Evolutionary conservation across 1,139 yeast genomes (phyloP), one percentile per base, ranked within the genome.

Genomic region (Lodderomyces margitis): DNA sequence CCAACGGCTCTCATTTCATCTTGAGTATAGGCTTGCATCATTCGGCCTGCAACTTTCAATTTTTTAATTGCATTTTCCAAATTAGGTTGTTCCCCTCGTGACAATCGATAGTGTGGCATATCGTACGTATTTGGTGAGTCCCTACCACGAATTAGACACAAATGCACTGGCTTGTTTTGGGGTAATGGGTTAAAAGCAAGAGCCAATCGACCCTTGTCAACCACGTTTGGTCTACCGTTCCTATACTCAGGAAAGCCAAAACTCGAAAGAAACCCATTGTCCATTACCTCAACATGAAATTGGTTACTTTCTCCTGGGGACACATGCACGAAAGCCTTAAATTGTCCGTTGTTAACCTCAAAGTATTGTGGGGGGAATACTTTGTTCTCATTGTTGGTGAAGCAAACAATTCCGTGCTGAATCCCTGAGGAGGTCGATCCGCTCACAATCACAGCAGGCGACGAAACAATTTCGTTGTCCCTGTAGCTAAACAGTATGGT

Each of bases 11-110:
- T 64, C 96, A 92, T 88, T 57, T 91, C 97, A 52, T 92, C 97
- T 51, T 83, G 83, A 0, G 98, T 91, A 58, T 80, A 91, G 0
- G 97, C 96, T 55, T 88, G 91, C 96, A 89, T 88, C 61, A 92
- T 61, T 54, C 96, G 73, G 3, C 87, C 96, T 6, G 91, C 97
- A 46, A 88, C 78, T 53, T 95, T 80, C 50, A 92, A 60, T 58
- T 87, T 89, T 50, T 72, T 70, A 17, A 87, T 67, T 0, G 97
- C 97, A n/a, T 81, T 62, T 14, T 83, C 83, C 19, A 91, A 57
- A n/a, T 74, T 78, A 47, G 88, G 83, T 1, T 81, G 82, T 52
- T 87, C 95, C 0, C 75, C 75, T 32, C 73, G 61, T 32, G 65
- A 60, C 20, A 62, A 50, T 48, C 79, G 78, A 43, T 79, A 71